Base-by-base conservation (phyloP, 129 eudicot genomes). In the Arctium minus region DNA sequence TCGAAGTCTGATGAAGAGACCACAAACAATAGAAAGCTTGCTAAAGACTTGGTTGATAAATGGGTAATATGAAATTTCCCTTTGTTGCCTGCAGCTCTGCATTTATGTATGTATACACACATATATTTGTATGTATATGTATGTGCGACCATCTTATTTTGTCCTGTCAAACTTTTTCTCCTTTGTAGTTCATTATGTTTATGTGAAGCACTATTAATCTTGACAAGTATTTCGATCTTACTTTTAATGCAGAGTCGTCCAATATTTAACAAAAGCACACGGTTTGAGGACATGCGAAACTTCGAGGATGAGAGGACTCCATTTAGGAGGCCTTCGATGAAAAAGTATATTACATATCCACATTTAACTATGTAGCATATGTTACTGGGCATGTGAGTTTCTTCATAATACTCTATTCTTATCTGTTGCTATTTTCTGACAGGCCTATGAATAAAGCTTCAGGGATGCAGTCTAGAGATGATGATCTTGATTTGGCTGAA, bases 1-100 rank as follows among this genome's bases (percentile, higher is more conserved):
- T 93, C 99, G 1, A 96, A 92, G 85, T 93, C 98, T 5, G 98
- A 96, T 84, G 99, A 96, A 86, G 99, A 96, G 87, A 96, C 94
- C 73, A 90, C 98, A 64, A 38, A 95, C 81, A 96, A 96, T 76
- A 84, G 96, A 78, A 96, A 96, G 76, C 93, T 96, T 80, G 99
- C 99, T 10, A 96, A 96, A 82, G 99, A 93, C 42, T 82, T 96
- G 89, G 98, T 96, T 80, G 99, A 96, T 77, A 92, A 96, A 96
- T 96, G 99, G 99, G 99, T 93, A 88, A 88, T 31, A 18, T 27
- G 73, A 40, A 42, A 7, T 40, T 62, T 82, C 56, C 11, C 11
- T 44, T n/a, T 75, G 69, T 50, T 50, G 50, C 53, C 46, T 73
- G 13, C 35, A 22, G 37, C 17, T 72, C 29, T 18, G 18, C 2